Evolutionary conservation across 2,329 filamentous ascomycete species (phyloP), one percentile per base, ranked within the genome.

Genomic region (Alternaria viburni): DNA sequence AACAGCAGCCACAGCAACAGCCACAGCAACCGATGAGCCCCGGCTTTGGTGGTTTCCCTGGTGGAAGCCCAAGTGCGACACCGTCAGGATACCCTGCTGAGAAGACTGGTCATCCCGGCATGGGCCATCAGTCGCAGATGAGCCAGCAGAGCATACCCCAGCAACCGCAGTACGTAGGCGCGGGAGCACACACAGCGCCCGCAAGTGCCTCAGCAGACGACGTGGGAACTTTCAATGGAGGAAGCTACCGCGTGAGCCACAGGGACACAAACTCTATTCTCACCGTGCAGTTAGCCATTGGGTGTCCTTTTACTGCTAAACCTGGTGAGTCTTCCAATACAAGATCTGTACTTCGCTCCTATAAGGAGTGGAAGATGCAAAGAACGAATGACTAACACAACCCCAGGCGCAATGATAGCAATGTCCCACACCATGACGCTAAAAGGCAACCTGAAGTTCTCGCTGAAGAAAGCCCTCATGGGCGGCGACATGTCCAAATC

Each of bases 171-270:
- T 73, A 73, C 64, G 69, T 67, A 66, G 65, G 74, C 1, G 69
- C 59, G 12, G 60, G 61, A 44, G 59, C 62, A 17, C 30, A 52
- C 23, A 52, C 49, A 23, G 79, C 80, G n/a, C 51, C 81, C 30
- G 55, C 13, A 25, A 43, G 21, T 9, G 83, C 87, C 0, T 81
- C 81, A 1, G 84, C 88, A 28, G 96, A 98, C 79, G 94, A 97
- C 71, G 88, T 97, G 2, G 96, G 96, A n/a, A 96, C 91, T 0
- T 99, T 98, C 84, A 98, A 98, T 77, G 96, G 96, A 15, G 96
- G 96, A 12, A 95, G 92, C 75, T 99, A 95, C 78, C 87, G 96
- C 46, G 93, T 98, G 76, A 96, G 92, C 74, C 96, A 99, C 77
- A 87, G 96, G 21, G 93, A 97, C 79, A 90, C 89, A 62, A 99